These are phyloP conservation scores for Verticillium dahliae DNA, from an alignment of 2,329 filamentous ascomycete species.

Conservation along the genomic window DNA sequence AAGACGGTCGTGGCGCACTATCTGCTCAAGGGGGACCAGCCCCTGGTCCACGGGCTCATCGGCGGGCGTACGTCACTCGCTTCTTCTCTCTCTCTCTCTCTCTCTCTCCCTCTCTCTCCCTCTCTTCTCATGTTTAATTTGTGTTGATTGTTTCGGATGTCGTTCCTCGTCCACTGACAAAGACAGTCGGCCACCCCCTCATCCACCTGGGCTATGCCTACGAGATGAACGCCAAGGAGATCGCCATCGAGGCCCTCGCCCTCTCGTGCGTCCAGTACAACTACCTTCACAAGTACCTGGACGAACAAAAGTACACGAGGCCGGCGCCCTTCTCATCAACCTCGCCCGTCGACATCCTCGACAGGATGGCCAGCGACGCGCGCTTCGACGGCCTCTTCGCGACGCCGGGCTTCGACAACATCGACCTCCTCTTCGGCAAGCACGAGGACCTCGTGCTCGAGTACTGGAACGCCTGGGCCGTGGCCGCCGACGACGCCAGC, in stretches of 20 bases:
- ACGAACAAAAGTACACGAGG: conserved; percentile 64
- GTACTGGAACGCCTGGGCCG: conserved; percentile 85
- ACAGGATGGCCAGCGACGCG: conserved; percentile 61
- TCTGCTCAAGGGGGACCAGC: conserved; percentile 66
- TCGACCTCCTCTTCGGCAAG: conserved; percentile 60
- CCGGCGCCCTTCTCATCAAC: conserved; percentile 52
- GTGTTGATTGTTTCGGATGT: no score
- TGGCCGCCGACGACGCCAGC: conserved; percentile 23
- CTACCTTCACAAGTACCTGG: conserved; percentile 60
- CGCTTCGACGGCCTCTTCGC: conserved; percentile 63
- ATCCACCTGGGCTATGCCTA: conserved; percentile 94
- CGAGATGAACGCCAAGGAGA: conserved; percentile 76
- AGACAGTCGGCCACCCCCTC: conserved; percentile 76
- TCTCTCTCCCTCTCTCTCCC: neutral
- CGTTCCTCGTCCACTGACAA: neutral
- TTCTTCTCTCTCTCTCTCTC: neutral
- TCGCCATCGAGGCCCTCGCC: conserved; percentile 82
- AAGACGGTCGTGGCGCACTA: conserved; percentile 69
- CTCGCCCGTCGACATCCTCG: conserved; percentile 64
- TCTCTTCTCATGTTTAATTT: no score
- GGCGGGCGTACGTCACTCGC: conserved; percentile 59
- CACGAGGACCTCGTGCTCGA: conserved; percentile 68
- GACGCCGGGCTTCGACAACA: conserved; percentile 52
- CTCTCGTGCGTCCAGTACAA: conserved; percentile 55
- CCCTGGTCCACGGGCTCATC: conserved; percentile 74